Base-by-base conservation (phyloP, 2,329 filamentous ascomycete species). In the Alternaria postmessia region DNA sequence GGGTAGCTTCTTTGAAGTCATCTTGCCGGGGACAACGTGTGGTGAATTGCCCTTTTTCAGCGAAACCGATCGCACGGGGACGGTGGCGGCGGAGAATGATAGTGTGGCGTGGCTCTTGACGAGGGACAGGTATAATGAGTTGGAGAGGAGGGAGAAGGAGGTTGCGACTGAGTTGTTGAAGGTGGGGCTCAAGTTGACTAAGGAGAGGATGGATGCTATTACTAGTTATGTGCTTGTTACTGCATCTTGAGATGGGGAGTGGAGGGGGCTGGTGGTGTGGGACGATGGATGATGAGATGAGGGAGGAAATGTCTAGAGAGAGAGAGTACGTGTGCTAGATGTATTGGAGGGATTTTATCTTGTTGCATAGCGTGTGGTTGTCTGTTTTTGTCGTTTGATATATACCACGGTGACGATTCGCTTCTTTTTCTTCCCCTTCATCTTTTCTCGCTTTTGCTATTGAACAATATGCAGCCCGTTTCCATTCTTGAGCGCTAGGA, bases 11-110 rank as follows among this genome's bases (percentile, higher is more conserved):
- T 92, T 91, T 62, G 95, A 99, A 78, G 92, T 92, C 72, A 97
- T 98, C 55, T 90, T 97, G 1, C 92, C 94, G 0, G 95, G 95
- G 16, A 95, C 95, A 1, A 97, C 95, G 0, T 98, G 94, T 70
- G 95, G 95, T 36, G 95, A 99, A 81, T 80, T 99, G 54, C 95
- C 95, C 0, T 99, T 99, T 81, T 99, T 99, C 80, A 93, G 90
- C 3, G 92, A 96, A 72, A 98, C 94, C 1, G 84, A 87, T 53
- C 87, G 95, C 18, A 98, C 94, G 4, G 93, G 93, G 2, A 97
- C 91, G 0, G 93, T 96, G 11, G 84, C 89, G 43, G 92, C 92
- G 2, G 94, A 98, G 75, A 86, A 89, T 54, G 89, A 94, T 68
- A 91, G 90, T 63, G 88, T 95, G 0, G 88, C 90, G 6, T 99